These are phyloP conservation scores for Beauveria australis DNA, from an alignment of 2,329 filamentous ascomycete genomes.

Conservation along the genomic window DNA sequence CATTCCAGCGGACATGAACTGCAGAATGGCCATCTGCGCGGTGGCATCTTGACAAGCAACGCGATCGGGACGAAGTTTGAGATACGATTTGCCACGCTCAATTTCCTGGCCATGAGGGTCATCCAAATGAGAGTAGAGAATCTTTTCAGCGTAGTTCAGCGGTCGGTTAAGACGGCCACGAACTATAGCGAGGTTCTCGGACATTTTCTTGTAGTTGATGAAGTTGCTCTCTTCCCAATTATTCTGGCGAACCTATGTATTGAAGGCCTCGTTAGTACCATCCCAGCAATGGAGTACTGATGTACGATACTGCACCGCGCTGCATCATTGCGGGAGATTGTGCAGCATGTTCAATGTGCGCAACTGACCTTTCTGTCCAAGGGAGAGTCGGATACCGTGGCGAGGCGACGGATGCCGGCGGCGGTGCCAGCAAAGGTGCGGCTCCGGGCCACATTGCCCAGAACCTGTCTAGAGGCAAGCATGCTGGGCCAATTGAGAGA, in stretches of 20 bases:
- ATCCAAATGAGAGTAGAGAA: slow-evolving; percentile 97
- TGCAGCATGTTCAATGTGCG: neutral
- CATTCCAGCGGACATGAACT: slow-evolving; percentile 99
- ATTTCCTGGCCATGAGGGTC: slow-evolving; percentile 95
- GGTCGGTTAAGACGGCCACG: slow-evolving; percentile 84
- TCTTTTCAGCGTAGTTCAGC: slow-evolving; percentile 94
- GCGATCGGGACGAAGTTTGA: slow-evolving; percentile 93
- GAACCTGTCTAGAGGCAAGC: slow-evolving; percentile 64
- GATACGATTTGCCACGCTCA: slow-evolving; percentile 88
- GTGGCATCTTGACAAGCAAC: slow-evolving; percentile 99
- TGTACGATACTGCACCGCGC: neutral
- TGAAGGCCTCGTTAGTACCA: neutral
- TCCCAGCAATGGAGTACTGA: neutral
- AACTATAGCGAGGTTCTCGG: slow-evolving; percentile 89
- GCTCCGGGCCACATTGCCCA: slow-evolving; percentile 56
- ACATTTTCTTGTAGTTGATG: slow-evolving; percentile 99
- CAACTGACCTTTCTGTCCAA: slow-evolving; percentile 75
- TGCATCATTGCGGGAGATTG: neutral
- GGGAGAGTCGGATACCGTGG: slow-evolving; percentile 76
- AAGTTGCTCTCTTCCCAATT: slow-evolving; percentile 93
- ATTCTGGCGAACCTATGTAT: slow-evolving; percentile 72
- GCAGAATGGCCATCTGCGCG: slow-evolving; percentile 97
- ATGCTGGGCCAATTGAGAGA: slow-evolving; percentile 36
- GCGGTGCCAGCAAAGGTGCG: slow-evolving; percentile 46
- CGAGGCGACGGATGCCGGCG: slow-evolving; percentile 63